Evolutionary conservation across 768 basidiomycete species (phyloP), one percentile per base, ranked within the genome.

Genomic region (Mycena vulgaris): DNA sequence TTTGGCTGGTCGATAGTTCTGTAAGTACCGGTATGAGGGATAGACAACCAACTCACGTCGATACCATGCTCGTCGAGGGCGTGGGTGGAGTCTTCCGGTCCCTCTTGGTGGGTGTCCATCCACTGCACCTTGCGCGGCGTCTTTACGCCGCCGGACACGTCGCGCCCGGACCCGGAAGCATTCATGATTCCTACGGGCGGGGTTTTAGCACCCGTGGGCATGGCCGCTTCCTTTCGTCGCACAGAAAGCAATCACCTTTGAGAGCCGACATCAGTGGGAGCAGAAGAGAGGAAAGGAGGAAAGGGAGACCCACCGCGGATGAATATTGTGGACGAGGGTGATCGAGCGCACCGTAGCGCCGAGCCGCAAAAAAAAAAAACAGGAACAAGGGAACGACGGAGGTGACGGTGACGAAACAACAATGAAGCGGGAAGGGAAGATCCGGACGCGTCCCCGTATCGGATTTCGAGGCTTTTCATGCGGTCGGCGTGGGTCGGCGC

Each of bases 61-160:
- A 85, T 72, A 0, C 84, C 90, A 51, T 84, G 79, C 77, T 89
- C 88, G 73, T 91, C 90, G 31, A 91, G 79, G 28, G 81, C 84
- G 60, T 86, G 84, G n/a, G 78, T 70, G 23, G 74, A 73, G 1
- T 74, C 51, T 28, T 60, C 63, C 2, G 68, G 45, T 5, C 47
- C 30, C 31, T 68, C 62, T 57, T 74, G 70, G 39, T 72, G 69
- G 10, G 77, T 75, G 57, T 80, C 79, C 16, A 83, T 78, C 89
- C 88, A 89, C 70, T 89, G 89, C 3, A 90, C 87, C 53, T 85
- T 87, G 27, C 86, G 84, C 2, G 86, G 86, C 2, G 86, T 86
- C 69, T 85, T 85, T n/a, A 76, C 75, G 6, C 84, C 11, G 30
- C 62, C 9, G 23, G 62, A 9, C 47, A 61, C 31, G 62, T 69